Conservation (phyloP, 2,329 filamentous ascomycete species). For the Diaporthe humulicola region DNA sequence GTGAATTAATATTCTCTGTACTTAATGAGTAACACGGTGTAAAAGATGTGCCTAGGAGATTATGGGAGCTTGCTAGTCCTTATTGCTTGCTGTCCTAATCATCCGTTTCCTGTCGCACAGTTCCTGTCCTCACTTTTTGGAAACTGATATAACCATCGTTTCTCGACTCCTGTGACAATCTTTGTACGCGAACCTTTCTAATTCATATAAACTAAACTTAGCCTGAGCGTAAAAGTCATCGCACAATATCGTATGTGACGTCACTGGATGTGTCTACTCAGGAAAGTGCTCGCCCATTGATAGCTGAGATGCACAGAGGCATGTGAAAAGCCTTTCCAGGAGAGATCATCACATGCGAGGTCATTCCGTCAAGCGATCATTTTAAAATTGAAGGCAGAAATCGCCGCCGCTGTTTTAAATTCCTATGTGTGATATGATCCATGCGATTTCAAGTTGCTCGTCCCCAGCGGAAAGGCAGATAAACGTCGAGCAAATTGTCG, state of each 20-base stretch:
- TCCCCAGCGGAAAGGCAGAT: no score
- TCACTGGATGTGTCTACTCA: neutral
- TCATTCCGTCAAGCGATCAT: neutral
- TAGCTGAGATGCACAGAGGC: neutral
- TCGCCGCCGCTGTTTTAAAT: neutral
- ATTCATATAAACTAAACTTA: neutral
- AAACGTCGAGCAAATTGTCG: neutral
- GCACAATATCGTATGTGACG: neutral
- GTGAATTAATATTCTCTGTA: no score
- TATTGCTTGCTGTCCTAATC: no score
- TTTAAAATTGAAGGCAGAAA: neutral
- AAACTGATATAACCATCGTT: neutral
- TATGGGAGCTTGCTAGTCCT: no score
- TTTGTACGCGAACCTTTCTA: accelerated
- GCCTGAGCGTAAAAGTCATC: neutral
- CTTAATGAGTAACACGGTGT: no score
- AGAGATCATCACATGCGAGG: neutral
- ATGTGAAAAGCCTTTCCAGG: neutral
- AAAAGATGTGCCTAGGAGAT: no score
- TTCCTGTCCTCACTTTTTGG: neutral
- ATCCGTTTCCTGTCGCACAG: no score
- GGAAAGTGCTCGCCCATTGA: neutral
- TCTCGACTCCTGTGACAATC: neutral
- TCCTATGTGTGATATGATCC: neutral
- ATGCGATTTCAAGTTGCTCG: neutral